A percentile compares a stretch with the other conserved stretches of the same genome.
These are phyloP conservation scores for Geotrichum australiense DNA, from an alignment of 1,139 yeast species.

Conservation along the genomic window DNA sequence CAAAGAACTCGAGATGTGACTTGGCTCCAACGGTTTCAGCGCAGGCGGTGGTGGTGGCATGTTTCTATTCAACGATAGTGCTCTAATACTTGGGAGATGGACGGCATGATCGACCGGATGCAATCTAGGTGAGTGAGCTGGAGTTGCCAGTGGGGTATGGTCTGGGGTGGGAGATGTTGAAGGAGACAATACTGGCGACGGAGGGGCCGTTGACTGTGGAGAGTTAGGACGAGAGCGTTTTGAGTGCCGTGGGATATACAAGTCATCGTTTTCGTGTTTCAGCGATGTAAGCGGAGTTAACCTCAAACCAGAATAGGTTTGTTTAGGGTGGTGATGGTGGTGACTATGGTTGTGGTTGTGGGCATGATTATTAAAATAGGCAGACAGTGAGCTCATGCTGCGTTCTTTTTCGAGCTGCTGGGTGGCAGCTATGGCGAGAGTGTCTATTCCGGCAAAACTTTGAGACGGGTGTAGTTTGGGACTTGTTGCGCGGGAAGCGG, in stretches of 20 bases:
- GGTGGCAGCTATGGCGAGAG: constrained; percentile 75
- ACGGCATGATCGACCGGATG: constrained; percentile 32
- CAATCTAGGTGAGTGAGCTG: constrained; percentile 50
- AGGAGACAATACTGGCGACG: constrained; percentile 39
- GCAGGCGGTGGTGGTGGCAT: constrained; percentile 36
- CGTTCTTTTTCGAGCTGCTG: constrained; percentile 57
- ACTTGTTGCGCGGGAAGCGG: constrained; percentile 3
- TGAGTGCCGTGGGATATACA: constrained; percentile 41
- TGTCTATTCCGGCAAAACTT: constrained; percentile 39
- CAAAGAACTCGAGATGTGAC: background rate
- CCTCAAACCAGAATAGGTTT: constrained; percentile 42
- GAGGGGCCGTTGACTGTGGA: constrained; percentile 65
- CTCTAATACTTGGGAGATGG: constrained; percentile 37
- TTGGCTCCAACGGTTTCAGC: constrained; percentile 31
- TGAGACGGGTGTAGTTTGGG: background rate
- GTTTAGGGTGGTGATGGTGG: constrained; percentile 17
- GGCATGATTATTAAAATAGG: constrained; percentile 41
- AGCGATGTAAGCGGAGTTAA: constrained; percentile 47
- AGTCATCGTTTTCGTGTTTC: constrained; percentile 35
- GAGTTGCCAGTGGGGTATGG: constrained; percentile 52
- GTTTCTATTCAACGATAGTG: constrained; percentile 32
- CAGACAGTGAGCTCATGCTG: constrained; percentile 41
- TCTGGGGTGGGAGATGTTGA: constrained; percentile 44
- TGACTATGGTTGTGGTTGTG: constrained; percentile 32
- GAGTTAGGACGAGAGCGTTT: constrained; percentile 74